phyloP scores from a whole-genome alignment of 83 land plant species.

The Picea abies region DNA sequence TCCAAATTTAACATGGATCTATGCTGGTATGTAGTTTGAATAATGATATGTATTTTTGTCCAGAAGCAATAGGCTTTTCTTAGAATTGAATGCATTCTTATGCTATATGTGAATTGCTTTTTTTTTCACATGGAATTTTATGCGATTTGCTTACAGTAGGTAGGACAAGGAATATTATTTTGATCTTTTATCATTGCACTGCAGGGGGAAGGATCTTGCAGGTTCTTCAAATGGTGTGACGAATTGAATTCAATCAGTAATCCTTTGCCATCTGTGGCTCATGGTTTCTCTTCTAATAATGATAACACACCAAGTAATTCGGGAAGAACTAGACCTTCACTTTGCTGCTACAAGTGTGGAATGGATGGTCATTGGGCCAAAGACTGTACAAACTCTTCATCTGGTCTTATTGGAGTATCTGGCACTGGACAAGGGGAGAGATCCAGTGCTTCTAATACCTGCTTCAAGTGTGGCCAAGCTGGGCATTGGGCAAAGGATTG shows the following conservation, averaged over 20 bases:
- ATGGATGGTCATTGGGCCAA: conserved; percentile 6
- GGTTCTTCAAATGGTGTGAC: conserved; percentile 10
- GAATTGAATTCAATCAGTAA: background rate
- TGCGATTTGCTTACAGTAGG: too few species aligned
- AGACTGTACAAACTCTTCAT: conserved; percentile 6
- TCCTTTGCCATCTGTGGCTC: background rate
- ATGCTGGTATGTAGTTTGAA: too few species aligned
- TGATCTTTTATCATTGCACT: too few species aligned
- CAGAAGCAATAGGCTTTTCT: too few species aligned
- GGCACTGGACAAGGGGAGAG: background rate
- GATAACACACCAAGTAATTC: background rate
- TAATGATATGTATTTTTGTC: too few species aligned
- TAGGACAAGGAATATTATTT: too few species aligned
- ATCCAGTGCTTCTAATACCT: background rate
- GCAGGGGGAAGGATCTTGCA: background rate
- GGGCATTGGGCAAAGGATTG: conserved; percentile 10
- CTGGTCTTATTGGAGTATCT: background rate
- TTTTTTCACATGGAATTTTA: too few species aligned
- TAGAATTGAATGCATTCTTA: too few species aligned
- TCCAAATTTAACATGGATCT: too few species aligned
- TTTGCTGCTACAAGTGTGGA: conserved; percentile 13
- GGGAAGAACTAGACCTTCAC: conserved; percentile 7
- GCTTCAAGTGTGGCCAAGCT: conserved; percentile 12
- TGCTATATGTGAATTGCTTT: too few species aligned
- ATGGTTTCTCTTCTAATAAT: background rate